Evolutionary conservation across 495 filamentous ascomycete genomes (phyloP).

Genomic region (Neurospora intermedia): DNA sequence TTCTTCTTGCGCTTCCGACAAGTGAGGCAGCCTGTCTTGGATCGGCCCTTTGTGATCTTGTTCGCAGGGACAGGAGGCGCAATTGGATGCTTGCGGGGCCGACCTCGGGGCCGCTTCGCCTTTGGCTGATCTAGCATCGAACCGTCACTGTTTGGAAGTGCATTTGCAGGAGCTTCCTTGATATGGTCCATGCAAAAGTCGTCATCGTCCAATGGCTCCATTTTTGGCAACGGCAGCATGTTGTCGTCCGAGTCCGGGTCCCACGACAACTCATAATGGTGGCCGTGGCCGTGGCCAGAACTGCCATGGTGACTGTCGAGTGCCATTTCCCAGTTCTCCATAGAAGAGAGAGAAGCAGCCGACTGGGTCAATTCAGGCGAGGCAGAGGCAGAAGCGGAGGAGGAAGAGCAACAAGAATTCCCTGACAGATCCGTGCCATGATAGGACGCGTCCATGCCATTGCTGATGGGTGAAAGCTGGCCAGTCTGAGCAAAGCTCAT

Average conservation of each 20-base stretch:
- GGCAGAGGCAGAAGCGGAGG: slow-evolving; percentile 22
- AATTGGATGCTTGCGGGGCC: slow-evolving; percentile 76
- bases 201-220: slow-evolving; percentile 38
- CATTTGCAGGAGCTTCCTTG: slow-evolving; percentile 25
- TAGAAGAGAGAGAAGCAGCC: slow-evolving; percentile 20
- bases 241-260: slow-evolving; percentile 26
- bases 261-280: slow-evolving; percentile 27
- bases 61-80: slow-evolving; percentile 34
- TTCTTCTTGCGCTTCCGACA: slow-evolving; percentile 93
- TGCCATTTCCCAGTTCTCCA: slow-evolving; percentile 24
- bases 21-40: slow-evolving; percentile 89
- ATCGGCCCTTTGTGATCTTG: slow-evolving; percentile 77
- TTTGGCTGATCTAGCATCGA: slow-evolving; percentile 23
- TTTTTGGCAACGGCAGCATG: slow-evolving; percentile 28
- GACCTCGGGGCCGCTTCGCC: slow-evolving; percentile 55
- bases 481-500: slow-evolving; percentile 25
- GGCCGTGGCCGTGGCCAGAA: slow-evolving; percentile 7
- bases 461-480: slow-evolving; percentile 41
- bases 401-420: slow-evolving; percentile 11
- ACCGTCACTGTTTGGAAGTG: neutral
- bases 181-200: slow-evolving; percentile 37
- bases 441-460: slow-evolving; percentile 29
- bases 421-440: slow-evolving; percentile 14
- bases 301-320: slow-evolving; percentile 1
- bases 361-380: slow-evolving; percentile 21